phyloP scores from a whole-genome alignment of 2,329 filamentous ascomycete species.

The Microcyclospora pomicola region DNA sequence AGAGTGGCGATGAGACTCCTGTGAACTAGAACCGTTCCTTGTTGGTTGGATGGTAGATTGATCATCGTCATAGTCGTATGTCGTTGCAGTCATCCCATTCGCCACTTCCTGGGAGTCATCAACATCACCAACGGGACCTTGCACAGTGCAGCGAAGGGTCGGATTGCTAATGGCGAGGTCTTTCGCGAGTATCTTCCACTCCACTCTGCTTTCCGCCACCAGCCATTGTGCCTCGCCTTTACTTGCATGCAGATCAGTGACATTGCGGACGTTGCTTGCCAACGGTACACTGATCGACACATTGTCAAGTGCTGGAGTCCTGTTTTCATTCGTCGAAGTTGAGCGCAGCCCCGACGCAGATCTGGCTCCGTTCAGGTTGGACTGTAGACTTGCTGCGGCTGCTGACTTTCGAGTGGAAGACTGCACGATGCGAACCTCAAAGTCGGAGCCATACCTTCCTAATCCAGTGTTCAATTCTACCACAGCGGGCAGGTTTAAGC shows the following conservation, averaged over 20 bases:
- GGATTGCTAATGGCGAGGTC: conserved; percentile 46
- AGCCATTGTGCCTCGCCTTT: conserved; percentile 75
- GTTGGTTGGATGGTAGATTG: conserved; percentile 9
- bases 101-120: conserved; percentile 21
- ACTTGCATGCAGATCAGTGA: conserved; percentile 67
- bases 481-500: conserved; percentile 65
- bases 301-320: conserved; percentile 48
- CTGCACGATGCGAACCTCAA: conserved; percentile 68
- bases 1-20: background rate
- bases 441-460: conserved; percentile 63
- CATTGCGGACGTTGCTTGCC: conserved; percentile 63
- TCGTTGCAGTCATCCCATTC: conserved; percentile 29
- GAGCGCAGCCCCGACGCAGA: conserved; percentile 2
- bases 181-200: conserved; percentile 72
- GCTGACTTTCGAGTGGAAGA: conserved; percentile 12
- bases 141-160: conserved; percentile 64
- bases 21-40: conserved; percentile 30
- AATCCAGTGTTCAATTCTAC: conserved; percentile 72
- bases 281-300: conserved; percentile 67
- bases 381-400: conserved; percentile 18
- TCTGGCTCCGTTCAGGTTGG: conserved; percentile 8
- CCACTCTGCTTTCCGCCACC: conserved; percentile 54
- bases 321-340: conserved; percentile 12
- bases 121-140: conserved; percentile 44
- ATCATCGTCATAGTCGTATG: conserved; percentile 26